phyloP scores from a whole-genome alignment of 2,329 filamentous ascomycete genomes.

The Pseudocercospora musae region DNA sequence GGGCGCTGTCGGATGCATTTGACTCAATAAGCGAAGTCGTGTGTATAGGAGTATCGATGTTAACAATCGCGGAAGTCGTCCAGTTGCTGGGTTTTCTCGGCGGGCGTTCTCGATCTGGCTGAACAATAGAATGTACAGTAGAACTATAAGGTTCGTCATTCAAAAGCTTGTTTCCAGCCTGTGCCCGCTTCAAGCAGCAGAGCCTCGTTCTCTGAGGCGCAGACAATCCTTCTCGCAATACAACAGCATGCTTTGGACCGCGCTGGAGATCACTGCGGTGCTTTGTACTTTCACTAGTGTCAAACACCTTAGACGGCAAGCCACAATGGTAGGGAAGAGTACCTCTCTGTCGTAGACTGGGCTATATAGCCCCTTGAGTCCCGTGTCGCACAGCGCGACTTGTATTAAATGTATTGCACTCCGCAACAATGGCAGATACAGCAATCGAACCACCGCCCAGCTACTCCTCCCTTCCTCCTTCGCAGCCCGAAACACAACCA shows the following conservation, averaged over 20 bases:
- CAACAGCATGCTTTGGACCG: background rate
- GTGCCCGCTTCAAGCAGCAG: background rate
- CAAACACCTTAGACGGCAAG: background rate
- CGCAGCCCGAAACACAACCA: background rate
- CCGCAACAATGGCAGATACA: background rate
- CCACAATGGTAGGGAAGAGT: background rate
- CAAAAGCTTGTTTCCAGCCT: background rate
- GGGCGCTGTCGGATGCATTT: too few species aligned
- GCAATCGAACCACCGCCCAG: conserved; percentile 1
- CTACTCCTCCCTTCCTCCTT: background rate
- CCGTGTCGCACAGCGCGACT: too few species aligned
- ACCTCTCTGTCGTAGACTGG: background rate
- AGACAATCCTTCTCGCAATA: background rate
- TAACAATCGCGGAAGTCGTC: too few species aligned
- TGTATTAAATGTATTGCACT: background rate
- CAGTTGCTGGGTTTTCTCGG: too few species aligned
- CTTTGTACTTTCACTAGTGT: too few species aligned
- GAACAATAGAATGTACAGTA: too few species aligned
- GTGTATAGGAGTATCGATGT: too few species aligned
- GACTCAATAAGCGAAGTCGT: too few species aligned
- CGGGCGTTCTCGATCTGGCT: too few species aligned
- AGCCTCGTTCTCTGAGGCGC: background rate
- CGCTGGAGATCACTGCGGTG: background rate
- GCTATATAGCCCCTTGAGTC: background rate
- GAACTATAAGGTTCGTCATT: background rate